Percentiles rank a stretch among this genome's conserved stretches.
These are phyloP conservation scores for Paramecium primaurelia DNA, from an alignment of 73 alveolate species.

Conservation along the genomic window DNA sequence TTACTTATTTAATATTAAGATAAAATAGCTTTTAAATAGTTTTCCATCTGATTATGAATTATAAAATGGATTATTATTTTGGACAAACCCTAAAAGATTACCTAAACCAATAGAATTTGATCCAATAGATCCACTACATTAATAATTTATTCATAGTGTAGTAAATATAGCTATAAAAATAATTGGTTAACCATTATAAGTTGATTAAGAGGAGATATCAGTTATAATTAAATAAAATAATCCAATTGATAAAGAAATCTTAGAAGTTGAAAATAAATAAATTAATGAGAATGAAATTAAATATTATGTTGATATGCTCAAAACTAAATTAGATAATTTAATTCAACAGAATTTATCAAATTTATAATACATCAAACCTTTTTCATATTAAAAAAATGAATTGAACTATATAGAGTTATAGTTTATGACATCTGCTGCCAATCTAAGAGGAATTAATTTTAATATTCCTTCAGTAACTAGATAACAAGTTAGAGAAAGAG, in stretches of 20 bases:
- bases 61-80: slow-evolving; percentile 83
- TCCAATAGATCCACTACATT: slow-evolving; percentile 71
- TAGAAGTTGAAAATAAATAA: slow-evolving; percentile 70
- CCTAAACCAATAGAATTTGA: slow-evolving; percentile 89
- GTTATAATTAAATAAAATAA: slow-evolving; percentile 60
- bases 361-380: neutral
- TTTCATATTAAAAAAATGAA: slow-evolving; percentile 70
- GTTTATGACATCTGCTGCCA: slow-evolving; percentile 95
- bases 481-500: slow-evolving; percentile 62
- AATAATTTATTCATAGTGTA: slow-evolving; percentile 73
- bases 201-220: neutral
- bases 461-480: slow-evolving; percentile 2
- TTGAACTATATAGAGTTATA: slow-evolving; percentile 95
- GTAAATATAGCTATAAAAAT: slow-evolving; percentile 81
- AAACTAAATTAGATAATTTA: slow-evolving; percentile 72
- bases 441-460: slow-evolving; percentile 88
- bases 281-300: slow-evolving; percentile 50
- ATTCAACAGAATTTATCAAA: slow-evolving; percentile 71
- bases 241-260: slow-evolving; percentile 65
- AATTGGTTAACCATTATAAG: slow-evolving; percentile 54
- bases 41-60: slow-evolving; percentile 93
- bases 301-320: slow-evolving; percentile 41
- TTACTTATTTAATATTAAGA: slow-evolving; percentile 74
- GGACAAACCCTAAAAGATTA: slow-evolving; percentile 98
- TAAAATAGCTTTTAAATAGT: slow-evolving; percentile 77